phyloP scores from a whole-genome alignment of 768 basidiomycete species.

The Rhodotorula taiwanensis region DNA sequence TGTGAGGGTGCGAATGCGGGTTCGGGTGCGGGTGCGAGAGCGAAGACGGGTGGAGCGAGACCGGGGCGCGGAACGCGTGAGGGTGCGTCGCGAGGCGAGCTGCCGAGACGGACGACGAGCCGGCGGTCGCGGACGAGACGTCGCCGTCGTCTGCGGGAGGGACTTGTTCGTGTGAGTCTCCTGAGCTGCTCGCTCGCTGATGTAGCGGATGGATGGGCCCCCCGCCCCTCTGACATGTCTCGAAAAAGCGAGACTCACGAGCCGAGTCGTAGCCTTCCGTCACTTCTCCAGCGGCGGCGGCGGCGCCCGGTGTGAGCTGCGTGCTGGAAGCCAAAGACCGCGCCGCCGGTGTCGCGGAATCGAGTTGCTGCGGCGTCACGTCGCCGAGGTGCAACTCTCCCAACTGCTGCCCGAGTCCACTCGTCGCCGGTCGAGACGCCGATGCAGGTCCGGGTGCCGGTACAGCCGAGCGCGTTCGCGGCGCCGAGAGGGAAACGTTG shows the following conservation, averaged over 20 bases:
- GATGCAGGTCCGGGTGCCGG: neutral
- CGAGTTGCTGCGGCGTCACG: neutral
- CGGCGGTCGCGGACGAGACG: constrained; percentile 69
- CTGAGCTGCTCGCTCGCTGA: too few relatives aligned
- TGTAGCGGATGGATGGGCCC: too few relatives aligned
- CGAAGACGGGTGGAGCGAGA: neutral
- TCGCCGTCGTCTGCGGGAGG: constrained; percentile 61
- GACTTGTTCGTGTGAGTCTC: too few relatives aligned
- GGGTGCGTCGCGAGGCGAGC: constrained; percentile 6
- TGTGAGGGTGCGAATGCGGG: neutral
- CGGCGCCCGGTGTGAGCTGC: too few relatives aligned
- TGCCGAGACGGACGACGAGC: constrained; percentile 29
- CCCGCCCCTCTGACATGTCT: too few relatives aligned
- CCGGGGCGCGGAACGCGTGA: constrained; percentile 20
- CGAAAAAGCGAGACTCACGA: constrained; percentile 8
- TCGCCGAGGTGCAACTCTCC: too few relatives aligned
- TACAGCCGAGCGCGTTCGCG: neutral
- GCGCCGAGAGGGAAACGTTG: neutral
- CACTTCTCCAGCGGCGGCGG: too few relatives aligned
- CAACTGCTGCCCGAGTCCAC: neutral
- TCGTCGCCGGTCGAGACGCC: neutral
- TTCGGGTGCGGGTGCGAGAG: too few relatives aligned
- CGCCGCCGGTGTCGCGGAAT: too few relatives aligned
- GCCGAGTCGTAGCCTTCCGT: constrained; percentile 3
- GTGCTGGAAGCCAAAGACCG: too few relatives aligned